Base-by-base conservation (phyloP, 176 grass and related monocot genomes). In the Tillandsia fasciculata region DNA sequence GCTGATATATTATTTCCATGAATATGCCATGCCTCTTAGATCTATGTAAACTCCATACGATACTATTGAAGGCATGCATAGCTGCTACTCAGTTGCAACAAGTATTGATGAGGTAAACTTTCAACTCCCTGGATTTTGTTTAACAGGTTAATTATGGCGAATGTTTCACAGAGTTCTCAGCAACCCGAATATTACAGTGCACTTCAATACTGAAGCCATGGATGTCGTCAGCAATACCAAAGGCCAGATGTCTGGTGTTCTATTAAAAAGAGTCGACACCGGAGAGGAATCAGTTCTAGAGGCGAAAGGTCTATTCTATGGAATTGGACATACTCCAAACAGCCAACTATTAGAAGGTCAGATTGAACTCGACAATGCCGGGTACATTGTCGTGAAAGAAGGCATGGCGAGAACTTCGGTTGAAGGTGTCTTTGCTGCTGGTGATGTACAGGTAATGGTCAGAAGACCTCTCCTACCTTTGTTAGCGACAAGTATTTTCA, bases 111-210 rank as follows among this genome's bases (percentile, higher is more conserved):
- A 85, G 70, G 70, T 87, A 91, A 90, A 97, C 56, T 71, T 93
- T 87, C 84, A 82, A 93, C 91, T 89, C 70, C 82, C 89, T 89
- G 83, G 66, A 90, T 93, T 92, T 85, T 93, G 84, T 86, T 96
- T 97, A 97, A 97, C 94, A 97, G 93, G 89, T 91, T 91, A 70
- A 84, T 91, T 87, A 77, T 91, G 94, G 94, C 84, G 94, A 90
- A 97, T 97, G 87, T 97, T 97, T 97, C 86, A 80, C 83, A 97
- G 94, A 97, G 89, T 97, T 85, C 72, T 90, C 83, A 97, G 80
- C 94, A 97, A 87, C 81, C 86, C 84, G 71, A 97, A 90, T 81
- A 75, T 93, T 84, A 93, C 89, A 68, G 89, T 97, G 77, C 94
- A 97, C 83, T 97, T 73, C 87, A 90, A 87, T 89, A 93, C 94